Conservation (phyloP, 1,284 basidiomycete genomes). For the Marasmius oreades region DNA sequence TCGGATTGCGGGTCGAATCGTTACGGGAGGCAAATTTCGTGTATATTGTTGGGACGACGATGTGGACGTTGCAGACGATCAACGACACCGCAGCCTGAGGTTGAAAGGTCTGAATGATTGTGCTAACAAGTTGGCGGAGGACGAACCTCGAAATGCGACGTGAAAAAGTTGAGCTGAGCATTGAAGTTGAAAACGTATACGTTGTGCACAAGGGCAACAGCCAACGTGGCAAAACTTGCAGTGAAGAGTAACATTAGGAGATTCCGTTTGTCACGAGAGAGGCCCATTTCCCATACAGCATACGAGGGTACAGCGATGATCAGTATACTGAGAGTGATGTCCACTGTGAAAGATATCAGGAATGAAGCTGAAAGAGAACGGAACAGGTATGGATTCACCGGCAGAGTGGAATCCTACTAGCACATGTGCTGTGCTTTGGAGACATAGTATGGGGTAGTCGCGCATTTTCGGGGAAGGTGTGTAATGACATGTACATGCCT, state of each 20-base stretch:
- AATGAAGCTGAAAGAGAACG: background rate
- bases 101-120: background rate
- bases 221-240: background rate
- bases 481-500: slow-evolving; percentile 16
- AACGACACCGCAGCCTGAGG: background rate
- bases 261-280: background rate
- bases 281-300: background rate
- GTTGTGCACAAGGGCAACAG: background rate
- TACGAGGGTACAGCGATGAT: slow-evolving; percentile 14
- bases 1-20: background rate
- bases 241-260: background rate
- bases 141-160: background rate
- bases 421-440: background rate
- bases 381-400: background rate
- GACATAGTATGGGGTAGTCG: background rate
- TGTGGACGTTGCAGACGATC: slow-evolving; percentile 1
- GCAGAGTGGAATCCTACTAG: background rate
- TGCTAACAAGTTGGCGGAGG: background rate
- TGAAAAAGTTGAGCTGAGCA: background rate
- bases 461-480: background rate
- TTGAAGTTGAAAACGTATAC: background rate
- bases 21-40: background rate
- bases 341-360: slow-evolving; percentile 8
- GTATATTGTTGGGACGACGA: background rate
- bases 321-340: slow-evolving; percentile 16